These are phyloP conservation scores for Aspergillus biplanus DNA, from an alignment of 495 filamentous ascomycete species.

Conservation along the genomic window DNA sequence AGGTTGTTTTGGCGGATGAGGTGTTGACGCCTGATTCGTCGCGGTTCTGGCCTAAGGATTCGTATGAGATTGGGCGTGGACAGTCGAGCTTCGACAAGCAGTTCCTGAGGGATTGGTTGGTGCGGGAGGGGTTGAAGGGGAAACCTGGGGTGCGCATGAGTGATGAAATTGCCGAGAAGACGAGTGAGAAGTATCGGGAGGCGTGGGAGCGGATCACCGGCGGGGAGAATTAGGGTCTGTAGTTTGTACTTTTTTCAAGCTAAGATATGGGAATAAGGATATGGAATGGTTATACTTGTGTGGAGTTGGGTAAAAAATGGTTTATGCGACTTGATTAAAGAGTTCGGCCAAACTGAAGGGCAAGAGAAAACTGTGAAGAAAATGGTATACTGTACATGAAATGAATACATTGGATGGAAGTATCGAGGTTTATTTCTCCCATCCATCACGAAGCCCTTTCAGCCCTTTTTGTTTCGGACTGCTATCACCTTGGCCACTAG, in stretches of 20 bases:
- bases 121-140: constrained; percentile 67
- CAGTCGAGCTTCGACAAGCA: constrained; percentile 94
- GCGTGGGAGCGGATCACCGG: constrained; percentile 74
- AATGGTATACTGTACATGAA: constrained; percentile 30
- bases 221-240: constrained; percentile 27
- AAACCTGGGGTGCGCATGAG: constrained; percentile 70
- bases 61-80: constrained; percentile 71
- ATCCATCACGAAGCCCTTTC: constrained; percentile 42
- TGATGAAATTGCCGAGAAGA: constrained; percentile 64
- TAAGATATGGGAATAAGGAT: no score
- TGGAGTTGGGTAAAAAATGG: not conserved
- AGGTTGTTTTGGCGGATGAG: constrained; percentile 88
- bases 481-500: constrained; percentile 15
- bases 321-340: no score
- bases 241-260: constrained; percentile 3
- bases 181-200: constrained; percentile 67
- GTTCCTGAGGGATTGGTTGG: constrained; percentile 86
- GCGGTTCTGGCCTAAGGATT: constrained; percentile 82
- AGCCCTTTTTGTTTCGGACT: constrained; percentile 39
- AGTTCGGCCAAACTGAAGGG: not conserved
- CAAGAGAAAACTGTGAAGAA: constrained; percentile 10
- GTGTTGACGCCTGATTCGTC: constrained; percentile 87
- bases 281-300: no score
- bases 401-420: constrained; percentile 4
- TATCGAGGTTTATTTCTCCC: constrained; percentile 33